These are phyloP conservation scores for Ceratopteris richardii DNA, from an alignment of 75 land plant species.

Conservation along the genomic window DNA sequence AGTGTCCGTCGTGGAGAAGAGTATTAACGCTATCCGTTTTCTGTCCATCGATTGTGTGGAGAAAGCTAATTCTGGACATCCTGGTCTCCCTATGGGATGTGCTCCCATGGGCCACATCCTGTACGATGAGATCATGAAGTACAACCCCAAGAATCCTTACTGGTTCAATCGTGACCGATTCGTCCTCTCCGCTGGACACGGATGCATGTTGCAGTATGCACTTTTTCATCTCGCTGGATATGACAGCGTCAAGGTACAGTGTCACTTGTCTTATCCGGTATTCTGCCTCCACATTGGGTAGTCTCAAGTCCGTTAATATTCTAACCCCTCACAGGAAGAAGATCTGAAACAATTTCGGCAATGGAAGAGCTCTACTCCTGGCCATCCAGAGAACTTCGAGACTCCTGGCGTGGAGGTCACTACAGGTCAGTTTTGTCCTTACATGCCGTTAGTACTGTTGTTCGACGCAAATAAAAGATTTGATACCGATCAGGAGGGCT, in stretches of 20 bases:
- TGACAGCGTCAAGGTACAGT: slow-evolving; percentile 72
- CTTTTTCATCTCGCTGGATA: slow-evolving; percentile 88
- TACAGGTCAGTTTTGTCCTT: slow-evolving; percentile 41
- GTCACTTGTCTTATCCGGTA: background rate
- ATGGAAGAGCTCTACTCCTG: slow-evolving; percentile 90
- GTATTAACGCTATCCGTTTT: slow-evolving; percentile 80
- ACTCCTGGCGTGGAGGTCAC: slow-evolving; percentile 90
- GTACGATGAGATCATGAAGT: slow-evolving; percentile 91
- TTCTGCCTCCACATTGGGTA: too few species aligned
- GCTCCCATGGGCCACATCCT: slow-evolving; percentile 93
- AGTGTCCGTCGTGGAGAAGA: slow-evolving; percentile 54
- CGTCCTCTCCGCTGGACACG: slow-evolving; percentile 92
- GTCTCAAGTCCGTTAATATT: too few species aligned
- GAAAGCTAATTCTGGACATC: slow-evolving; percentile 96
- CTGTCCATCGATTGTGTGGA: slow-evolving; percentile 90
- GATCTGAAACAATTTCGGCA: slow-evolving; percentile 82
- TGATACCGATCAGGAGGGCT: too few species aligned
- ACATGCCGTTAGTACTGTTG: too few species aligned
- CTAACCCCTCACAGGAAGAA: slow-evolving; percentile 36
- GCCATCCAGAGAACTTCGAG: slow-evolving; percentile 95
- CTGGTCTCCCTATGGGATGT: slow-evolving; percentile 97
- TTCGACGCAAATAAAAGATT: too few species aligned
- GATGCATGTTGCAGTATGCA: slow-evolving; percentile 97
- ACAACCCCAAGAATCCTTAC: slow-evolving; percentile 88
- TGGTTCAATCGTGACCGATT: slow-evolving; percentile 94